These are phyloP conservation scores for Catharanthus roseus DNA, from an alignment of 257 asterid genomes.

Conservation along the genomic window DNA sequence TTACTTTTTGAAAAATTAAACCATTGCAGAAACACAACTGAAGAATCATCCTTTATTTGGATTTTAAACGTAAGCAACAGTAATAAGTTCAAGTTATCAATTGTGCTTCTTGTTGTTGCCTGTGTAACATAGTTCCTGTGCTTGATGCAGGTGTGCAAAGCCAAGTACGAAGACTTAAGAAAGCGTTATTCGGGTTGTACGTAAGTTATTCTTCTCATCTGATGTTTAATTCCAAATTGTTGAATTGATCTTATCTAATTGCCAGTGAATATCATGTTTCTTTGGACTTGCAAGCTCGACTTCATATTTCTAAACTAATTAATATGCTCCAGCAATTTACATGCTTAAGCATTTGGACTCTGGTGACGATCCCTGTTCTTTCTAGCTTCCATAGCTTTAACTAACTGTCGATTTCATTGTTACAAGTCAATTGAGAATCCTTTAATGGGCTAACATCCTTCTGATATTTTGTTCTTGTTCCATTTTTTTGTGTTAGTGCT, in stretches of 20 bases:
- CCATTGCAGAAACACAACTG: not conserved
- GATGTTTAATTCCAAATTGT: not conserved
- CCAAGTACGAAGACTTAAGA: slow-evolving; percentile 65
- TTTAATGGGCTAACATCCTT: not conserved
- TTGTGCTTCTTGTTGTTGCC: not conserved
- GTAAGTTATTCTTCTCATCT: slow-evolving; percentile 40
- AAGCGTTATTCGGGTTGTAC: slow-evolving; percentile 59
- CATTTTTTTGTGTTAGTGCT: slow-evolving; percentile 38
- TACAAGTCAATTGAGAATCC: not conserved
- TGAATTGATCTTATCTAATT: not conserved
- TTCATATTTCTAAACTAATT: not conserved
- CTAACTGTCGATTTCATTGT: not conserved
- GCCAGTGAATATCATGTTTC: not conserved
- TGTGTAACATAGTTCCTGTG: not conserved
- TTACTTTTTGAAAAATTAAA: not conserved
- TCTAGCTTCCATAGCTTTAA: not conserved
- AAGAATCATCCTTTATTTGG: not conserved
- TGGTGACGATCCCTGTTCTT: not conserved
- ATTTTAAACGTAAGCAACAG: not conserved
- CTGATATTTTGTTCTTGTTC: slow-evolving; percentile 9
- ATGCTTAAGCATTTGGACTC: slow-evolving; percentile 1
- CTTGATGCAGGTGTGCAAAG: slow-evolving; percentile 70
- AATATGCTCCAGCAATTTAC: not conserved
- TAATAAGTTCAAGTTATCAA: not conserved
- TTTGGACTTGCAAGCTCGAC: not conserved